A percentile compares a stretch with the other conserved stretches of the same genome.
These are phyloP conservation scores for Graphiopsis chlorocephala DNA, from an alignment of 2,329 filamentous ascomycete species.

Conservation along the genomic window DNA sequence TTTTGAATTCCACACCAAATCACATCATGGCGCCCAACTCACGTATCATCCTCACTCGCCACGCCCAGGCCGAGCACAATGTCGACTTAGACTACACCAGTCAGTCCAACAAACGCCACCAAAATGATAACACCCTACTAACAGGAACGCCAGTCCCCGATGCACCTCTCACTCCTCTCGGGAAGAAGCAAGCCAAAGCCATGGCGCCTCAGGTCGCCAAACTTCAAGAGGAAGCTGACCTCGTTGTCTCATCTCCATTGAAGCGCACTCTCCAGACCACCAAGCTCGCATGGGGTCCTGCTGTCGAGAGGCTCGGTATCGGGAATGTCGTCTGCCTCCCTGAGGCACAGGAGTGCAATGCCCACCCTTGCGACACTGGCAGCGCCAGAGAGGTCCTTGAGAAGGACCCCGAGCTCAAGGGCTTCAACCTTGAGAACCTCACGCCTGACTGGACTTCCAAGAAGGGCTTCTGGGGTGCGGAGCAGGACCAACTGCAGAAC, in stretches of 20 bases:
- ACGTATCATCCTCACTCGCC: constrained; percentile 33
- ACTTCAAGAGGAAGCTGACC: constrained; percentile 27
- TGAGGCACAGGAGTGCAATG: constrained; percentile 35
- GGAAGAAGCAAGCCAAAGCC: constrained; percentile 34
- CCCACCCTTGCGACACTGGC: constrained; percentile 33
- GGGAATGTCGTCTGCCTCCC: constrained; percentile 31
- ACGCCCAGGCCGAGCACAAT: constrained; percentile 35
- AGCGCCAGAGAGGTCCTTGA: constrained; percentile 25
- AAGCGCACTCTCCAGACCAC: constrained; percentile 35
- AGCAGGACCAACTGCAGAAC: constrained; percentile 20
- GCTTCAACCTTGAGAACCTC: constrained; percentile 29
- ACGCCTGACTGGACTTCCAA: constrained; percentile 33
- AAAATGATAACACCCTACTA: neutral
- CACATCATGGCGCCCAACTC: constrained; percentile 33
- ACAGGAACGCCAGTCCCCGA: constrained; percentile 27
- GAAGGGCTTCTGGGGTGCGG: constrained; percentile 29
- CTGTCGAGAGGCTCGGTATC: constrained; percentile 28
- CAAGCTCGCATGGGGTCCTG: constrained; percentile 29
- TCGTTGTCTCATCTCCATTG: constrained; percentile 32
- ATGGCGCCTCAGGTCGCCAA: constrained; percentile 26
- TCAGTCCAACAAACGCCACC: constrained; percentile 18
- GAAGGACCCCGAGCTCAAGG: constrained; percentile 28
- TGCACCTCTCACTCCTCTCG: constrained; percentile 33
- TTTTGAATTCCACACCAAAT: neutral
- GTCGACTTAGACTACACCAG: constrained; percentile 33